These are phyloP conservation scores for Exophiala sideris DNA, from an alignment of 2,329 filamentous ascomycete genomes.

Conservation along the genomic window DNA sequence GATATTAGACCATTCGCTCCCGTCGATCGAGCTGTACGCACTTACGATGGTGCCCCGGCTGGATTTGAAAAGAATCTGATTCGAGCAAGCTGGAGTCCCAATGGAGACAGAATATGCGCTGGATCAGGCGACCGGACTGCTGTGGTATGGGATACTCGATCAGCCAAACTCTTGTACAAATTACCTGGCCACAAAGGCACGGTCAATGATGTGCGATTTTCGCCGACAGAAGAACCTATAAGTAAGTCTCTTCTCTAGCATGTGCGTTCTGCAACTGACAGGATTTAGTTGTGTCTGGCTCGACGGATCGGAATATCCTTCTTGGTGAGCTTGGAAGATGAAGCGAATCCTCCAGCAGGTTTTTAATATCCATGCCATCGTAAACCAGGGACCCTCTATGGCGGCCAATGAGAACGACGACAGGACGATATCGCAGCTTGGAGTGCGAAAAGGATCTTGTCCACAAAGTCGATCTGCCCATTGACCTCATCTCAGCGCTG, in stretches of 20 bases:
- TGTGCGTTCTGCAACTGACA: constrained; percentile 24
- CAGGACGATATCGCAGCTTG: no score
- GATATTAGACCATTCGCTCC: constrained; percentile 94
- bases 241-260: constrained; percentile 57
- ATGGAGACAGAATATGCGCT: constrained; percentile 81
- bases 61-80: constrained; percentile 91
- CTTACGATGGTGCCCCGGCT: constrained; percentile 84
- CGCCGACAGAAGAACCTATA: constrained; percentile 78
- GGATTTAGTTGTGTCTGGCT: constrained; percentile 72
- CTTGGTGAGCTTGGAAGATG: constrained; percentile 73
- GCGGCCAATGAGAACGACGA: no score
- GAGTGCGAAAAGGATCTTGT: no score
- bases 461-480: no score
- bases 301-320: constrained; percentile 81
- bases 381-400: no score
- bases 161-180: constrained; percentile 90
- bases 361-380: background rate
- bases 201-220: constrained; percentile 91
- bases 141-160: constrained; percentile 83
- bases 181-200: constrained; percentile 91
- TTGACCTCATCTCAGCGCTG: no score
- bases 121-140: constrained; percentile 88
- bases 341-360: background rate
- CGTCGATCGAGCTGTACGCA: constrained; percentile 76
- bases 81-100: constrained; percentile 81